Evolutionary conservation across 192 early-diverging fungal genomes (phyloP), one percentile per base, ranked within the genome.

Genomic region (Coemansia furcata): DNA sequence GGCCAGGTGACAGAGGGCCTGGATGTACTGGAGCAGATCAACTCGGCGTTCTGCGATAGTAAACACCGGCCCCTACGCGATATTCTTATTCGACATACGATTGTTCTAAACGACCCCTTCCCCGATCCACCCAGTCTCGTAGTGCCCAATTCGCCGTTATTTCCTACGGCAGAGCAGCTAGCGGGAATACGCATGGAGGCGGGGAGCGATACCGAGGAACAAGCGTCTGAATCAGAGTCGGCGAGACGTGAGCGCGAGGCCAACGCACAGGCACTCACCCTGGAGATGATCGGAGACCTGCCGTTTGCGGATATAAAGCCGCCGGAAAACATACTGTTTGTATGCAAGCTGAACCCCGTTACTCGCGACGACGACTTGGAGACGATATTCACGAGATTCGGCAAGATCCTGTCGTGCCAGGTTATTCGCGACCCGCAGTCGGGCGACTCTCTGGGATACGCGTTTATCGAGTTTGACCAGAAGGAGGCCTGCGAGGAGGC

Each of bases 281-380:
- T 99, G 37, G 97, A 99, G 77, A 96, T 99, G 94, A 88, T 99
- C 7, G 97, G 97, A 3, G 97, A 99, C 71, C 74, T 99, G 12
- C 97, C 97, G 8, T 95, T 92, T 81, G 97, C 97, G 21, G 97
- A 99, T 62, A 90, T 99, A 40, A 94, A 94, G 67, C 97, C 97
- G 5, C 95, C 96, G 7, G 97, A 99, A 65, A 97, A 97, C 74
- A 89, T 99, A 2, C 66, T 99, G 3, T 99, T 99, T 85, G 94
- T 99, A 2, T 98, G 96, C 60, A 93, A 95, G 65, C 85, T 98
- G 46, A 96, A 99, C 70, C 91, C 94, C 0, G 85, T 92, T 0
- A 99, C 96, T 0, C 63, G 88, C 37, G 94, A 95, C 62, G 94
- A 95, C 66, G 95, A 99, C 80, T 74, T 99, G 74, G 87, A 92